phyloP scores from a whole-genome alignment of 2,329 filamentous ascomycete genomes.

The Aspergillus ibericus region DNA sequence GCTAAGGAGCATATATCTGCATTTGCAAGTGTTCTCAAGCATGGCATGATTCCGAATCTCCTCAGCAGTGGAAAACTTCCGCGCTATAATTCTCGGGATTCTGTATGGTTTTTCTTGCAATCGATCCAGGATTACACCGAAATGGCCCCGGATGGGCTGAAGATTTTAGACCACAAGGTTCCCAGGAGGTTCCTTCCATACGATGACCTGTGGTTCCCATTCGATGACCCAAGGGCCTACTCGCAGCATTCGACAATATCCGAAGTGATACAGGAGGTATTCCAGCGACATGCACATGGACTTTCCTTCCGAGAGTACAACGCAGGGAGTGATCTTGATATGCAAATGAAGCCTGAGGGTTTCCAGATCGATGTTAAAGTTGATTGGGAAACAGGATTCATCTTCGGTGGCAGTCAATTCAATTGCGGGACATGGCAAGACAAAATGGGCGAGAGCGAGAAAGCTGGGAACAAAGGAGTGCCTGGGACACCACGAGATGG shows the following conservation, averaged over 20 bases:
- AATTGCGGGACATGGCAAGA: conserved; percentile 99
- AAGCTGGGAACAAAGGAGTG: conserved; percentile 85
- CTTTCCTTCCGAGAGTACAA: conserved; percentile 95
- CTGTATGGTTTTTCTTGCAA: conserved; percentile 97
- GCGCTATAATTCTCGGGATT: conserved; percentile 93
- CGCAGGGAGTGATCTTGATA: conserved; percentile 82
- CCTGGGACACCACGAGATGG: conserved; percentile 97
- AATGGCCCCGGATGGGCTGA: conserved; percentile 73
- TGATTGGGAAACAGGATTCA: conserved; percentile 86
- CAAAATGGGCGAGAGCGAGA: conserved; percentile 98
- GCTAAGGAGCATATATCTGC: conserved; percentile 92
- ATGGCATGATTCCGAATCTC: conserved; percentile 97
- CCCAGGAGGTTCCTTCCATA: conserved; percentile 88
- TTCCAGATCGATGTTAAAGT: conserved; percentile 90
- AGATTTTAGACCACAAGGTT: conserved; percentile 73
- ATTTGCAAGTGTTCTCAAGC: conserved; percentile 94
- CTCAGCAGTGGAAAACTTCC: conserved; percentile 81
- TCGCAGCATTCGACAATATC: conserved; percentile 78
- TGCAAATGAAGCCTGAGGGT: conserved; percentile 87
- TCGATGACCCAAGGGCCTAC: conserved; percentile 80
- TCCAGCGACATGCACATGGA: conserved; percentile 87
- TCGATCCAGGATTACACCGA: conserved; percentile 90
- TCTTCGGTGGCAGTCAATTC: conserved; percentile 89
- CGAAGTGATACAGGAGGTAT: conserved; percentile 87
- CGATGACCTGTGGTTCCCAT: conserved; percentile 90